Percentiles rank a stretch among this genome's conserved stretches.
Evolutionary conservation across 2,329 filamentous ascomycete species (phyloP).

Genomic region (Stagonosporopsis chrysanthemi): DNA sequence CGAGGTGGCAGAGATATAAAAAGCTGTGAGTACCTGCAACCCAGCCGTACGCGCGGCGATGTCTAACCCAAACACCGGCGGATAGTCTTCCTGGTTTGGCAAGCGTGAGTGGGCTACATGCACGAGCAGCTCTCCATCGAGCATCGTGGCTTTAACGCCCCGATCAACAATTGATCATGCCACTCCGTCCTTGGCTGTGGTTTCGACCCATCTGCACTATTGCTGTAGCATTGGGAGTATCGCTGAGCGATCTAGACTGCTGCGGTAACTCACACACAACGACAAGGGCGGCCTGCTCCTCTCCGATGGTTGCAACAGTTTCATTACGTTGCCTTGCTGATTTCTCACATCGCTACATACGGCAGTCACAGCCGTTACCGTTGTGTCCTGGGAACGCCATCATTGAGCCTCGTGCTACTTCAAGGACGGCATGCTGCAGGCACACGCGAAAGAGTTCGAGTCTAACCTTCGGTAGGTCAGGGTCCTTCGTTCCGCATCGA

Average conservation of each 20-base stretch:
- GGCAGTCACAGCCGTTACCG: slow-evolving; percentile 3
- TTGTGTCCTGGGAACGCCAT: not conserved
- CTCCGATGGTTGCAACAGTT: slow-evolving; percentile 8
- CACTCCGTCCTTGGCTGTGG: not conserved
- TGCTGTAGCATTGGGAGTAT: not conserved
- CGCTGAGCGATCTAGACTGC: not conserved
- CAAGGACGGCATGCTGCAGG: slow-evolving; percentile 17
- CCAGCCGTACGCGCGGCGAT: slow-evolving; percentile 16
- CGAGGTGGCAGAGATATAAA: slow-evolving; percentile 29
- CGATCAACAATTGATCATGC: not conserved
- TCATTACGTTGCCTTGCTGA: slow-evolving; percentile 7
- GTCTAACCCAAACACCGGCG: slow-evolving; percentile 13
- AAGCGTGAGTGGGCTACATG: slow-evolving; percentile 1
- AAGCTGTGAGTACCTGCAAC: slow-evolving; percentile 25
- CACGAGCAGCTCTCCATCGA: not conserved
- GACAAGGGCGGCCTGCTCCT: slow-evolving; percentile 1
- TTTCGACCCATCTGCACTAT: not conserved
- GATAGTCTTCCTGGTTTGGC: slow-evolving; percentile 28
- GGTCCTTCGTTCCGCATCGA: slow-evolving; percentile 22
- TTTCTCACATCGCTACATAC: not conserved
- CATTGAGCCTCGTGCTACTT: not conserved
- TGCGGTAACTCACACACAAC: not conserved
- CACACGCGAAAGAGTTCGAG: slow-evolving; percentile 19
- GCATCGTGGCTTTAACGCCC: slow-evolving; percentile 3
- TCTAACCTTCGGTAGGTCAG: slow-evolving; percentile 21